These are phyloP conservation scores for Aaosphaeria pasadenensis DNA, from an alignment of 2,329 filamentous ascomycete genomes.

Conservation along the genomic window DNA sequence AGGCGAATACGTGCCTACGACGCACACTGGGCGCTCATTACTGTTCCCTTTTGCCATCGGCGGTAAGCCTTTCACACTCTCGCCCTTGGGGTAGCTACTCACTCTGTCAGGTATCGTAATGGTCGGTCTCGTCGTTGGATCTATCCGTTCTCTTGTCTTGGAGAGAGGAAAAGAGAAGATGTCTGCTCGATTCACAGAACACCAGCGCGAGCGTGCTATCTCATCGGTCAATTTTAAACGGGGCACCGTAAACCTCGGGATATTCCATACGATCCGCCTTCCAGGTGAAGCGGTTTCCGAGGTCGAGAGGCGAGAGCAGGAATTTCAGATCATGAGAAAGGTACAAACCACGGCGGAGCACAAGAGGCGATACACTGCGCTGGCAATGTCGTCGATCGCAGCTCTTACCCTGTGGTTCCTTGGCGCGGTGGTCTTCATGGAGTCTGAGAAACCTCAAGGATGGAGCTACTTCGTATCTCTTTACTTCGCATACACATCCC, in stretches of 20 bases:
- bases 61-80: slow-evolving; percentile 11
- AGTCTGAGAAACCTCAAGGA: slow-evolving; percentile 43
- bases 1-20: slow-evolving; percentile 48
- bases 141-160: slow-evolving; percentile 49
- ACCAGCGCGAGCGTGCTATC: slow-evolving; percentile 44
- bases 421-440: slow-evolving; percentile 50
- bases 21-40: slow-evolving; percentile 49
- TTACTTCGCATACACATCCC: slow-evolving; percentile 53
- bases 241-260: slow-evolving; percentile 42
- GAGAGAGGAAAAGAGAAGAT: slow-evolving; percentile 53
- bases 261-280: slow-evolving; percentile 40
- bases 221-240: slow-evolving; percentile 37
- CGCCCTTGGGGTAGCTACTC: too few relatives aligned
- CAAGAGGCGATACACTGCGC: slow-evolving; percentile 39
- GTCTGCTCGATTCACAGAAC: slow-evolving; percentile 48
- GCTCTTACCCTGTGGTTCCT: slow-evolving; percentile 44
- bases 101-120: slow-evolving; percentile 43
- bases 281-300: slow-evolving; percentile 39
- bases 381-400: slow-evolving; percentile 38
- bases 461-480: slow-evolving; percentile 54
- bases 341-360: slow-evolving; percentile 36
- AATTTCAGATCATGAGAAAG: slow-evolving; percentile 45
- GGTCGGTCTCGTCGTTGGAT: slow-evolving; percentile 55
- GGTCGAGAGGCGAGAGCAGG: slow-evolving; percentile 44
- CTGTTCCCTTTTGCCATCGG: slow-evolving; percentile 56